Evolutionary conservation across 2,329 filamentous ascomycete species (phyloP).

Genomic region (Periconia sp.): DNA sequence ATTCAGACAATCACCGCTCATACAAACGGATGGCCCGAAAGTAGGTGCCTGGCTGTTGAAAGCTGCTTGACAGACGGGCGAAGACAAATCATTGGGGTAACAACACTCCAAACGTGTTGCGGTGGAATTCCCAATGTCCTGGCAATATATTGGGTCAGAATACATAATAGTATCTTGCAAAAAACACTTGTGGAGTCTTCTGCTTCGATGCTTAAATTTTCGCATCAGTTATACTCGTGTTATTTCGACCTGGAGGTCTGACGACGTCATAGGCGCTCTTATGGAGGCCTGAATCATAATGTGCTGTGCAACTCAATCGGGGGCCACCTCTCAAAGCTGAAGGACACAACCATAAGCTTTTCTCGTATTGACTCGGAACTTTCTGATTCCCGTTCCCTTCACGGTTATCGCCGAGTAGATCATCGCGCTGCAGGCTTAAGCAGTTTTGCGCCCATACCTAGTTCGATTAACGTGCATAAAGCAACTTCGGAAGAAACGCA

Average conservation of each 20-base stretch:
- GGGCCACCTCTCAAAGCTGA: too few species aligned
- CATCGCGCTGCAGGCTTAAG: background rate
- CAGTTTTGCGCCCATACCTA: background rate
- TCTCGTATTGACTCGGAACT: background rate
- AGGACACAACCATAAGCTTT: background rate
- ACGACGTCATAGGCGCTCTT: too few species aligned
- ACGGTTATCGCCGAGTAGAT: background rate
- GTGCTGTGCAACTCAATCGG: too few species aligned
- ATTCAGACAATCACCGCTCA: constrained; percentile 5
- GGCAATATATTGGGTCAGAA: constrained; percentile 1
- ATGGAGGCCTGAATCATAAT: too few species aligned
- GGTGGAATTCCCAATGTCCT: constrained; percentile 5
- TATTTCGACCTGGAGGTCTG: too few species aligned
- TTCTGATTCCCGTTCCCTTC: background rate
- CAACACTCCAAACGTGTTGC: background rate
- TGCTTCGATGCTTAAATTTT: too few species aligned
- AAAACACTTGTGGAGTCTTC: too few species aligned
- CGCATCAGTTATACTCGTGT: too few species aligned
- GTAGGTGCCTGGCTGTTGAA: background rate
- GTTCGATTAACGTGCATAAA: too few species aligned
- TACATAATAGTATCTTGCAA: background rate
- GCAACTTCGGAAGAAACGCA: too few species aligned
- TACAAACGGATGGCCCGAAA: background rate
- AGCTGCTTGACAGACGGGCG: background rate
- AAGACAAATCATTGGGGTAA: background rate